These are phyloP conservation scores for Cytospora chrysosperma DNA, from an alignment of 2,329 filamentous ascomycete species.

Conservation along the genomic window DNA sequence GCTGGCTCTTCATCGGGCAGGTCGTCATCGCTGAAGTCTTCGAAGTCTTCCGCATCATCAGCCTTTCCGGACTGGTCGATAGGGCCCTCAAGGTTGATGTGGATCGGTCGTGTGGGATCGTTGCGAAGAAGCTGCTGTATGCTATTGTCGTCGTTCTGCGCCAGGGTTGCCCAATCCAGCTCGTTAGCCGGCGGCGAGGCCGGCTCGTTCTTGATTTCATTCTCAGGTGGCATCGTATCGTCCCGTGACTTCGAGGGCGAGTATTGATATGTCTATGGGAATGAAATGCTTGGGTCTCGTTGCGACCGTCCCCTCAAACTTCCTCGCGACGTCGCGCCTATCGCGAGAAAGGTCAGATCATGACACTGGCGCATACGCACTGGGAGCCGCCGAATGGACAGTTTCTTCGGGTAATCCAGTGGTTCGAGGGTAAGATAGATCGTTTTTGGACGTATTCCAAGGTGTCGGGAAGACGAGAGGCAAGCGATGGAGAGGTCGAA, in stretches of 20 bases:
- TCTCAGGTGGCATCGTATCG: slow-evolving; percentile 15
- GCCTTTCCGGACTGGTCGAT: slow-evolving; percentile 76
- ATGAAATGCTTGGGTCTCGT: background rate
- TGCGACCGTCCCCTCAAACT: background rate
- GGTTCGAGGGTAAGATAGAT: background rate
- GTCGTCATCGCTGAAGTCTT: slow-evolving; percentile 89
- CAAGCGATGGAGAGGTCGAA: background rate
- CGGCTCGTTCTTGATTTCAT: slow-evolving; percentile 17
- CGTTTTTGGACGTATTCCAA: background rate
- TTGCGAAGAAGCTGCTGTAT: slow-evolving; percentile 44
- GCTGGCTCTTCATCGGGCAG: slow-evolving; percentile 72
- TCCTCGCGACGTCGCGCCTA: slow-evolving; percentile 21
- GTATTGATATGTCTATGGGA: background rate
- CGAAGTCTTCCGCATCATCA: slow-evolving; percentile 84
- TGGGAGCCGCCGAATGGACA: background rate
- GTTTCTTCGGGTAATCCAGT: background rate
- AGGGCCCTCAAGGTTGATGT: slow-evolving; percentile 44
- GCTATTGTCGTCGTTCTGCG: slow-evolving; percentile 49
- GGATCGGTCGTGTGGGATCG: slow-evolving; percentile 37
- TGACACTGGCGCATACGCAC: slow-evolving; percentile 6
- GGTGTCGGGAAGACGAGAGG: background rate
- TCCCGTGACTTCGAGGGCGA: background rate
- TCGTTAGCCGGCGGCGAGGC: slow-evolving; percentile 28
- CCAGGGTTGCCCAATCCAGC: slow-evolving; percentile 43
- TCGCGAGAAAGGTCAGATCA: slow-evolving; percentile 19